These are phyloP conservation scores for Alternaria sp. DNA, from an alignment of 2,329 filamentous ascomycete genomes.

Conservation along the genomic window DNA sequence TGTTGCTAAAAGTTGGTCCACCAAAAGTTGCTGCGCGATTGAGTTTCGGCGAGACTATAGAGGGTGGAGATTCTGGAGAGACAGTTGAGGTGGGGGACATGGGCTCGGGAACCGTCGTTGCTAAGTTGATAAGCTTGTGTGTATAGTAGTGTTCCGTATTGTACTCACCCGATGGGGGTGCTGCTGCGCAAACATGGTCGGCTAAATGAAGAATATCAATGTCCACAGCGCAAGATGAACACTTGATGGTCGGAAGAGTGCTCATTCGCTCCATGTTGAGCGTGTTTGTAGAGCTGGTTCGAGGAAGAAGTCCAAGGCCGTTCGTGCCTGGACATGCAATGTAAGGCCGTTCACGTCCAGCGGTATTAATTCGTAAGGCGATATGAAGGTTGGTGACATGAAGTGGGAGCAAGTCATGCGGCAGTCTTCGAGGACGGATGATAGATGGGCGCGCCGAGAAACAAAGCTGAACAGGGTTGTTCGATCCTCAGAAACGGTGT, in stretches of 20 bases:
- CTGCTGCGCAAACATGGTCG: slow-evolving; percentile 75
- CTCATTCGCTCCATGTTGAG: slow-evolving; percentile 43
- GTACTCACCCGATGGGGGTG: slow-evolving; percentile 56
- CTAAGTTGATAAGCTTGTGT: slow-evolving; percentile 23
- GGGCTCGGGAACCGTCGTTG: slow-evolving; percentile 19
- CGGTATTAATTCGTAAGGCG: slow-evolving; percentile 21
- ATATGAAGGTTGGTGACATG: slow-evolving; percentile 38
- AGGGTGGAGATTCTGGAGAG: slow-evolving; percentile 16
- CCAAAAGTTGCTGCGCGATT: slow-evolving; percentile 46
- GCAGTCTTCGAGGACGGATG: slow-evolving; percentile 31
- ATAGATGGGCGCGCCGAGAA: slow-evolving; percentile 30
- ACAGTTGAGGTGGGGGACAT: slow-evolving; percentile 20
- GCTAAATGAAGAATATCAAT: slow-evolving; percentile 88
- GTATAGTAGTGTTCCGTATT: not conserved
- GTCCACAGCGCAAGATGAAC: slow-evolving; percentile 58
- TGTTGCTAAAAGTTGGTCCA: slow-evolving; percentile 39
- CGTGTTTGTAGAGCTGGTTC: slow-evolving; percentile 23
- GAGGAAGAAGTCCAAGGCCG: slow-evolving; percentile 12
- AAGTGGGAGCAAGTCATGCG: slow-evolving; percentile 26
- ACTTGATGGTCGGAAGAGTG: slow-evolving; percentile 51
- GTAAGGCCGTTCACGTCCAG: slow-evolving; percentile 25
- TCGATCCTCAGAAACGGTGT: slow-evolving; percentile 37
- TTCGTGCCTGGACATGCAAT: slow-evolving; percentile 13
- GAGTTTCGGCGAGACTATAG: slow-evolving; percentile 32
- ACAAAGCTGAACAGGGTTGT: slow-evolving; percentile 40